Evolutionary conservation across 768 basidiomycete genomes (phyloP), one percentile per base, ranked within the genome.

Genomic region (Lentinula edodes): DNA sequence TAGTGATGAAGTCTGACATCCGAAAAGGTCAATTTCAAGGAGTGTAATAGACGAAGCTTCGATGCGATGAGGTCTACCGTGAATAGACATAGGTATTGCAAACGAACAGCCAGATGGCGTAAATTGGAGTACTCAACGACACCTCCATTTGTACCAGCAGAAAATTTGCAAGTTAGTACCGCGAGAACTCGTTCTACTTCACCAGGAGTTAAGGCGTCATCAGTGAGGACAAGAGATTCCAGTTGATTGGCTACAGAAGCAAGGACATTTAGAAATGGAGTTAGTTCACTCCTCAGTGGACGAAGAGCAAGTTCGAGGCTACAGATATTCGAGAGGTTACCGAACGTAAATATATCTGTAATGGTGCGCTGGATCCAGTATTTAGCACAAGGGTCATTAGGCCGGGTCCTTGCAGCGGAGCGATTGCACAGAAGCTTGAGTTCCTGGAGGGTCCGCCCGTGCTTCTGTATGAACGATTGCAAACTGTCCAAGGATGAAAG

Each of bases 361-460:
- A 58, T 16, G 2, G 56, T 75, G 12, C 69, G 69, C 43, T 74
- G 76, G n/a, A 82, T 76, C 80, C 80, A 81, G 43, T 69, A 72
- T 60, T 73, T 72, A 62, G 66, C 69, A 5, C 71, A 66, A 4
- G 72, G 72, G 23, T 70, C 65, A 16, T 65, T 64, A 2, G 41
- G 70, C 35, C 16, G 64, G 63, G 15, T 62, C 32, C 58, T 62
- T 51, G n/a, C 16, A 16, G 36, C 39, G 66, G 55, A 12, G 66
- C 63, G 59, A 72, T 32, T 69, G 42, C 66, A 73, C 15, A 77
- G 68, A 13, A 83, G 69, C 23, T 69, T 69, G 42, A 83, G 63
- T 7, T 73, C 71, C 53, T 71, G 70, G 54, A 82, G 66, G 0
- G 72, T 75, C 7, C 48, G 43, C 45, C 67, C 62, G 62, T 81